Evolutionary conservation across 108 stramenopile genomes (phyloP).

Genomic region (Epithemia pelagica): DNA sequence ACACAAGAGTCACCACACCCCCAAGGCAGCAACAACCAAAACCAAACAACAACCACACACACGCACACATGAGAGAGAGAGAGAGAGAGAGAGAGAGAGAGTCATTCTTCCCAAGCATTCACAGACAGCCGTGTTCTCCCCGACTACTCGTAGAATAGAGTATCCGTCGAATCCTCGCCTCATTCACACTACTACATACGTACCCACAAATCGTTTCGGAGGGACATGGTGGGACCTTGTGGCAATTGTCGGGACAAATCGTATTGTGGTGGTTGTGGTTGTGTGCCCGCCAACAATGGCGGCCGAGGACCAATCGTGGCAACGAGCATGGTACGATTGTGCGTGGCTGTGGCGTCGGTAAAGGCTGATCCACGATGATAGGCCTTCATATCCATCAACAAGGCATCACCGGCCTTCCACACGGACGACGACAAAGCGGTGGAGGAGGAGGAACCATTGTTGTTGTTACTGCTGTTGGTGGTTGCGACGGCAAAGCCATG

Average conservation of each 20-base stretch:
- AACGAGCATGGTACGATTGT: conserved; percentile 51
- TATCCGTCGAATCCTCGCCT: not conserved
- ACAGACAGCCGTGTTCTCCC: too few relatives aligned
- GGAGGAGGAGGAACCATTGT: too few relatives aligned
- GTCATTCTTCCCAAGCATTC: not conserved
- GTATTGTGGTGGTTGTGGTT: conserved; percentile 21
- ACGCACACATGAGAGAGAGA: not conserved
- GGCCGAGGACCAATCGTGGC: conserved; percentile 44
- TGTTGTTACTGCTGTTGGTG: not conserved
- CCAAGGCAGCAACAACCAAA: too few relatives aligned
- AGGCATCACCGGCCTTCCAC: conserved; percentile 37
- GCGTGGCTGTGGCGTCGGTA: conserved; percentile 25
- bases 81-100: not conserved
- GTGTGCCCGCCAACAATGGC: too few relatives aligned
- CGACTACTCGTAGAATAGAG: not conserved
- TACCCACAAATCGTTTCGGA: conserved; percentile 45
- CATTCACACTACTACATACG: not conserved
- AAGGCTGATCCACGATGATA: conserved; percentile 51
- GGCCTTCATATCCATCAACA: conserved; percentile 46
- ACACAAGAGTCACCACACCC: too few relatives aligned
- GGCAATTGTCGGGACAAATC: conserved; percentile 16
- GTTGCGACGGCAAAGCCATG: not conserved
- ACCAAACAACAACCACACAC: not conserved
- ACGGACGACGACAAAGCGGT: not conserved
- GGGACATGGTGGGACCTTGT: conserved; percentile 37